A percentile compares a stretch with the other conserved stretches of the same genome.
phyloP scores from a whole-genome alignment of 257 asterid species.

The Solanum arcanum region DNA sequence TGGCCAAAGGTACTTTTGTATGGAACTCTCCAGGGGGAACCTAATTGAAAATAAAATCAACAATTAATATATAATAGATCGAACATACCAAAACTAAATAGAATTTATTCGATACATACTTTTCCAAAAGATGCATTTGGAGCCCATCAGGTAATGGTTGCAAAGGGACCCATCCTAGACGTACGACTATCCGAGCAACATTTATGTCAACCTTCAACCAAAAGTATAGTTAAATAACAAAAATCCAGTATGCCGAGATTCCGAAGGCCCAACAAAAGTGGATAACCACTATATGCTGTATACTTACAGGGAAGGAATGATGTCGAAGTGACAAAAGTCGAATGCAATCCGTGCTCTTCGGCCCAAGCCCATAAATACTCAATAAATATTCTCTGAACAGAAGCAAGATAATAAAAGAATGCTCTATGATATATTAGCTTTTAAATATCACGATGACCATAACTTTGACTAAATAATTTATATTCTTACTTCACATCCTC shows the following conservation, averaged over 20 bases:
- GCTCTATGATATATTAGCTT: not conserved
- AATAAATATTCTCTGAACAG: constrained; percentile 38
- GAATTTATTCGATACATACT: constrained; percentile 14
- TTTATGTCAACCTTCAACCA: constrained; percentile 50
- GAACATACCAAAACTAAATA: not conserved
- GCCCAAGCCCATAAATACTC: constrained; percentile 46
- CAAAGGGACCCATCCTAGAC: constrained; percentile 69
- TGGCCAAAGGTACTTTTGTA: constrained; percentile 57
- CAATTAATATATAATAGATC: not conserved
- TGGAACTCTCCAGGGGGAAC: constrained; percentile 32
- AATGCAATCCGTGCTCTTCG: constrained; percentile 70
- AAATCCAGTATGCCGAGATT: not conserved
- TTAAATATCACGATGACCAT: not conserved
- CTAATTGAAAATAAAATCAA: constrained; percentile 8
- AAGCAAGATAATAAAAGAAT: not conserved
- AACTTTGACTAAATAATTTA: not conserved
- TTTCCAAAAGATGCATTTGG: constrained; percentile 32
- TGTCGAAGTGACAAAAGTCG: constrained; percentile 51
- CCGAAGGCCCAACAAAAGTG: not conserved
- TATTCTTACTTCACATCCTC: constrained; percentile 30
- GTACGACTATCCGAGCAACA: constrained; percentile 43
- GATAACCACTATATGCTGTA: not conserved
- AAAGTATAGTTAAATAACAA: not conserved
- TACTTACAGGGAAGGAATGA: constrained; percentile 55
- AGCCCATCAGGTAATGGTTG: constrained; percentile 40